Base-by-base conservation (phyloP, 352 stramenopile species). In the Phytophthora europaea region DNA sequence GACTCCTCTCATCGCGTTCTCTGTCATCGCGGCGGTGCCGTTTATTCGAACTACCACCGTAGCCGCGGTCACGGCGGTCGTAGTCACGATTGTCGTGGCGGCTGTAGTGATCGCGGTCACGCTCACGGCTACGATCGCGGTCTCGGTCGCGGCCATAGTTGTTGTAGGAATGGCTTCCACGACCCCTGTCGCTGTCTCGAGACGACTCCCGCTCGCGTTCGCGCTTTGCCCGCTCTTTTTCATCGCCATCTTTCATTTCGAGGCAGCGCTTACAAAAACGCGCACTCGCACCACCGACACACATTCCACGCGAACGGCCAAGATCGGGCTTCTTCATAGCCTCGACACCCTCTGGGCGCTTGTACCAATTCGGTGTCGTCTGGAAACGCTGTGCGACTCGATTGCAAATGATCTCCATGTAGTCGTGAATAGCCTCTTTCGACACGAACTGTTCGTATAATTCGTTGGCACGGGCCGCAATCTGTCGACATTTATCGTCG, bases 391-490 rank as follows among this genome's bases (percentile, higher is more conserved):
- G 85, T 1, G 97, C 93, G 53, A 99, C 94, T 69, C 94, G 84
- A 52, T 97, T 92, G 70, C 90, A 98, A 36, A 99, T 93, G 75
- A 99, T 91, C 87, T 99, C 92, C 64, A 99, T 87, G 81, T 99
- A 99, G 80, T 99, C 98, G 55, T 99, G 84, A 67, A 99, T 94
- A 18, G 94, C 92, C 57, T 97, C 90, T 69, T 97, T 95, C 16
- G 82, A 93, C 34, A 98, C 76, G 60, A 93, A 98, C 18, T 92
- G 92, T 36, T 99, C 91, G 70, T 99, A 99, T 59, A 99, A 89
- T 53, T 91, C 83, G 45, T 93, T 92, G 15, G 97, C 97, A 50
- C 98, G 98, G n/a, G 89, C 84, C 2, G 95, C 98, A 76, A 99
- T 99, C 73, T 97, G 73, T 43, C 83, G 80, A 75, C 98, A 99